phyloP scores from a whole-genome alignment of 1,284 basidiomycete species.

The Cutaneotrichosporon sp. region DNA sequence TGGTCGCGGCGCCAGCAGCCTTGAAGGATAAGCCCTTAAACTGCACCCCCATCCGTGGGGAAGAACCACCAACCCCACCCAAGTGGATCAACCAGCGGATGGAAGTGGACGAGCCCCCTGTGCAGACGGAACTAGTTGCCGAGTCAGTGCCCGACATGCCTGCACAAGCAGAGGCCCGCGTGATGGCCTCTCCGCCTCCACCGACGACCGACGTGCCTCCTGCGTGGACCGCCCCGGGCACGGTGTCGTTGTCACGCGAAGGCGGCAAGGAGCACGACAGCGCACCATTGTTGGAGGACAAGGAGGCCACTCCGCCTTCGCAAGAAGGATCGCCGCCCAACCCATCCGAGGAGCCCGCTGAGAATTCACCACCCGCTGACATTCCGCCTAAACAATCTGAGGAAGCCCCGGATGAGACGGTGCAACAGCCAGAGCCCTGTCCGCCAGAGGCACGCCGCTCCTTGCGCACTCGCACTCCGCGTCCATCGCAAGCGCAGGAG shows the following conservation, averaged over 20 bases:
- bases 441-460: conserved; percentile 13
- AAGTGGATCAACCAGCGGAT: neutral
- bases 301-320: neutral
- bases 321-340: neutral
- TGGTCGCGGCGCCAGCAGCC: neutral
- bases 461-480: conserved; percentile 10
- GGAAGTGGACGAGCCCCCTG: conserved; percentile 1
- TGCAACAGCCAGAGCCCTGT: neutral
- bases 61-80: neutral
- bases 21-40: neutral
- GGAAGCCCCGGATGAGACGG: neutral
- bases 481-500: neutral
- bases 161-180: neutral
- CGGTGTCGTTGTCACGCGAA: neutral
- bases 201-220: neutral
- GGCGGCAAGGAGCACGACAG: neutral
- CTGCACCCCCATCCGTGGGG: neutral
- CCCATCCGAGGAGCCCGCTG: neutral
- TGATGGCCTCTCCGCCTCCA: neutral
- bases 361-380: neutral
- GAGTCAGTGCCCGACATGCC: neutral
- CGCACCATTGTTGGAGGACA: neutral
- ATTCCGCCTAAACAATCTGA: neutral
- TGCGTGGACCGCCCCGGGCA: neutral
- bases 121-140: neutral